These are phyloP conservation scores for Aphanomyces astaci DNA, from an alignment of 352 stramenopile species.

Conservation along the genomic window DNA sequence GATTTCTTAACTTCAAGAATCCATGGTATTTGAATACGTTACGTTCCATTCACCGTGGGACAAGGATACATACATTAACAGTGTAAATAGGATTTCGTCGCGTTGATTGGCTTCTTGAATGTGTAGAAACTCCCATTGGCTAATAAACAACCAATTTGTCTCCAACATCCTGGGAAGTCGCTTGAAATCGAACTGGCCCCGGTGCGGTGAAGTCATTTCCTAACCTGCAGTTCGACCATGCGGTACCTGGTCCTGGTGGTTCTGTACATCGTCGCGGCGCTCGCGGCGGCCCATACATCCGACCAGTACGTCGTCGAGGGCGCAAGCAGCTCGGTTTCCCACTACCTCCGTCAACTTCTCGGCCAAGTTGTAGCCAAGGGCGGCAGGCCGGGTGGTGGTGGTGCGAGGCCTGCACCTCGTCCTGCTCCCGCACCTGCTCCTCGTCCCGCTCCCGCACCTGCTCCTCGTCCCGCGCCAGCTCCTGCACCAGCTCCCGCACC, in stretches of 20 bases:
- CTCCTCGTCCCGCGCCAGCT: background rate
- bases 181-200: too few species aligned
- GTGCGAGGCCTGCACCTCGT: background rate
- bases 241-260: background rate
- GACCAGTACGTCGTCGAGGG: background rate
- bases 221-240: background rate
- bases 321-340: background rate
- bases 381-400: background rate
- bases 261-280: background rate
- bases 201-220: background rate
- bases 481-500: conserved; percentile 7
- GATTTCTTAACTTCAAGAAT: too few species aligned
- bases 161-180: too few species aligned
- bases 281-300: background rate
- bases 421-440: background rate
- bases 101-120: too few species aligned
- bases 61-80: too few species aligned
- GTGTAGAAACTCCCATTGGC: too few species aligned
- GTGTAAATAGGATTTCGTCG: too few species aligned
- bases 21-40: too few species aligned
- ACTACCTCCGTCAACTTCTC: background rate
- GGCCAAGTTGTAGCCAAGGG: background rate
- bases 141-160: too few species aligned
- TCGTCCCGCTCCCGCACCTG: background rate
- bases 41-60: too few species aligned